Percentiles rank a stretch among this genome's conserved stretches.
These are phyloP conservation scores for Potentilla sterilis DNA, from an alignment of 306 rosid genomes.

Conservation along the genomic window DNA sequence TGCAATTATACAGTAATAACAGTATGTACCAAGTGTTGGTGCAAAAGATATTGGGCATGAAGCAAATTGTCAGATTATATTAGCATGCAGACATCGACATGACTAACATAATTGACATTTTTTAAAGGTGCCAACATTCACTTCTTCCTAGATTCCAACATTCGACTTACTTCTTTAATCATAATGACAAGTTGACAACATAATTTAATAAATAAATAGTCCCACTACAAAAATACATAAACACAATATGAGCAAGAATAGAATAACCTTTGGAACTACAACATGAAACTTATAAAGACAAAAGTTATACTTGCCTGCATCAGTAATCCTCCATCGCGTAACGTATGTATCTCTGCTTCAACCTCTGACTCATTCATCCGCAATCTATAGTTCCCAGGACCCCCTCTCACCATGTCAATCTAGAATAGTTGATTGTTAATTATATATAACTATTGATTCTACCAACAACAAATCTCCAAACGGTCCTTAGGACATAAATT, in stretches of 20 bases:
- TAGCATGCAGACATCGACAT: not conserved
- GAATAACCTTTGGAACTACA: constrained; percentile 2
- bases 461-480: constrained; percentile 24
- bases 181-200: not conserved
- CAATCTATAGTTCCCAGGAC: constrained; percentile 83
- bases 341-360: constrained; percentile 95
- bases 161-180: not conserved
- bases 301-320: constrained; percentile 81
- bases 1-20: not conserved
- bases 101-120: not conserved
- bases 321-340: constrained; percentile 97
- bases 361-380: constrained; percentile 73
- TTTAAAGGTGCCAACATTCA: not conserved
- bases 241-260: constrained; percentile 10
- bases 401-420: constrained; percentile 93
- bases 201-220: not conserved
- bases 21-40: not conserved
- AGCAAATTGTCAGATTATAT: not conserved
- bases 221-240: not conserved
- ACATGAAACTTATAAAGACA: constrained; percentile 23
- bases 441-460: constrained; percentile 25
- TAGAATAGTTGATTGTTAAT: constrained; percentile 35
- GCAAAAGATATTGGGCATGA: not conserved
- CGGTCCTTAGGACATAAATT: constrained; percentile 10
- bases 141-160: not conserved